Base-by-base conservation (phyloP, 495 filamentous ascomycete genomes). In the Stereocaulon alpinum region DNA sequence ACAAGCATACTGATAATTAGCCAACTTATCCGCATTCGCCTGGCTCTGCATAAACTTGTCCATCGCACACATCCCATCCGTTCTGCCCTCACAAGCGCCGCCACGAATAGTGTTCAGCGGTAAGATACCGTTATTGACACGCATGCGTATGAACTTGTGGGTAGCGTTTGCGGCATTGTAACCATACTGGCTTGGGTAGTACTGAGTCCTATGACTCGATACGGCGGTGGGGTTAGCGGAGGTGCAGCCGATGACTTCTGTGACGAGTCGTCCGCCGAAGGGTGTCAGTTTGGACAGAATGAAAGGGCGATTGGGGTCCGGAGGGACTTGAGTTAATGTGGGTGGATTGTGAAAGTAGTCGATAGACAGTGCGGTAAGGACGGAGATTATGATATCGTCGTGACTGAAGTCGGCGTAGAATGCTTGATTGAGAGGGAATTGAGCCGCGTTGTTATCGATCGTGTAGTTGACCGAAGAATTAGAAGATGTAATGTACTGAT, bases 401-500 rank as follows among this genome's bases (percentile, higher is more conserved):
- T 77, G 76, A 17, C 70, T 70, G 61, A 77, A 73, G 58, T 79
- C 76, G 6, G 73, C 73, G 54, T 79, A 79, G 67, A 79, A 73
- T 4, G 69, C 66, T 51, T 72, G 70, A 57, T 68, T 69, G 0
- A 76, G 67, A 6, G 76, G 75, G 62, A 77, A 79, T 30, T 67
- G 62, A 5, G 70, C 68, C 15, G 68, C 61, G 50, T 73, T 72
- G 63, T 75, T 67, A 51, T 75, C 69, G 47, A 71, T 65, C 11
- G 70, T 75, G 54, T 53, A 64, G 66, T 75, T 75, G 40, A 75
- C 68, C n/a, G 66, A 69, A 40, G 67, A 69, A 54, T 71, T 67
- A 43, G 66, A 70, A 11, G 43, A 49, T 9, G 64, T 66, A 56
- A 75, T 71, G 63, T 67, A 73, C n/a, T 70, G 55, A 30, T 69